Evolutionary conservation across 78 protist species (phyloP), one percentile per base, ranked within the genome.

Genomic region (Planoprotostelium fungivorum): DNA sequence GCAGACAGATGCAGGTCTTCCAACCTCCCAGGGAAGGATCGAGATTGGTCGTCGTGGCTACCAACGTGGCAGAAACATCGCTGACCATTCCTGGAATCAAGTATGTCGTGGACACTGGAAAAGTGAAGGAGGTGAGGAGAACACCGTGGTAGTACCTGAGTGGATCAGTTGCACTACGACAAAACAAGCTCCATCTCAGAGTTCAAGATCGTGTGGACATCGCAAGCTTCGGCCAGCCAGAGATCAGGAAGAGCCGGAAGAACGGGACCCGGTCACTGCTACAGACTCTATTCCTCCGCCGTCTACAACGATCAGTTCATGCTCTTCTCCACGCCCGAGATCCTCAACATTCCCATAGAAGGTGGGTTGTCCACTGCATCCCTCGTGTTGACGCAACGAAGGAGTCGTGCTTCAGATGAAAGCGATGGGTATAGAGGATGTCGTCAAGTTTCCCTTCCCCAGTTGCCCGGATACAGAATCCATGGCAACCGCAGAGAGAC

Each of bases 11-110:
- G 98, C 37, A 89, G 36, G 96, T 96, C 34, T 96, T 96, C 38
- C 86, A 88, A 88, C 92, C 85, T 0, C 93, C 98, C 36, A 97
- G 98, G 25, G 37, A 38, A 0, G 97, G 97, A 0, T 23, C 88
- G 1, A 94, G 99, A 16, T 90, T 96, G 83, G 89, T 97, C 23
- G 98, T 99, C 9, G 98, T 99, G 34, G 98, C 99, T 9, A 99
- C 99, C 36, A 98, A 99, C 88, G 95, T 99, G 1, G 99, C 99
- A 63, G 99, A 99, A 90, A 98, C 99, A 0, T 97, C 99, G 84
- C 36, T 99, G 29, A 99, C 99, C 28, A 98, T 99, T 36, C 99
- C 99, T 9, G 94, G 94, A 63, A 95, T 98, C 35, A 85, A 87
- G 35, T 98, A 98, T 94, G 97, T 97, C 16, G 96, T 96, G 34